Base-by-base conservation (phyloP, 768 basidiomycete genomes). In the Boletus tomentosulus region DNA sequence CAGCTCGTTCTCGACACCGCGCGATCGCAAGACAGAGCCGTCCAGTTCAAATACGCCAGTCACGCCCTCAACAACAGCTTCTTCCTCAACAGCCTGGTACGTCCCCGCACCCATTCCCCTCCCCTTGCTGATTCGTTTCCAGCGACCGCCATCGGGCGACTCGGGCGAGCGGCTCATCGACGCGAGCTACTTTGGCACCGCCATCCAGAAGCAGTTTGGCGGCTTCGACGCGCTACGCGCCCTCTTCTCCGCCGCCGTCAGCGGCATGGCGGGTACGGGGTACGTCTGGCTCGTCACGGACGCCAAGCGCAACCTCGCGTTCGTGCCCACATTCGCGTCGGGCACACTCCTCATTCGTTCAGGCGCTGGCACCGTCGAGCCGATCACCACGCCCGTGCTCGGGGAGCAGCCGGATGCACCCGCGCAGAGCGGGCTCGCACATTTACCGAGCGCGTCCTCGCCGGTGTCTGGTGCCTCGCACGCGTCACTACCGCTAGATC, bases 61-160 rank as follows among this genome's bases (percentile, higher is more conserved):
- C 81, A 92, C 45, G 91, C 96, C 6, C 75, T 98, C 57, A 99
- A 98, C 74, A 98, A 97, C 70, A 85, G 85, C 61, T 98, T 92
- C 80, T 98, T 98, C 78, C 79, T 99, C 28, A 81, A 90, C 59
- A 78, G 78, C 53, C 77, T 99, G 37, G 96, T 98, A 68, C 48
- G 92, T 78, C 28, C 10, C 42, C 25, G 42, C 9, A 11, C 13
- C 38, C 25, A 22, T 25, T 47, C 48, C 35, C 15, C 6, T 16
- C 24, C 3, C 15, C 3, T 16, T 43, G 27, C 50, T 55, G 50
- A 57, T 27, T 7, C n/a, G 15, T 43, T 24, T 19, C 16, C 42
- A 75, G 75, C 68, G 63, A 53, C 71, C 74, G 11, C 74, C 75
- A 31, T 60, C 66, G 6, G 58, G 43, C 1, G 59, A 61, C 42